A percentile compares a stretch with the other conserved stretches of the same genome.
phyloP scores from a whole-genome alignment of 2,329 filamentous ascomycete genomes.

The Aspergillus ochraceoroseus region DNA sequence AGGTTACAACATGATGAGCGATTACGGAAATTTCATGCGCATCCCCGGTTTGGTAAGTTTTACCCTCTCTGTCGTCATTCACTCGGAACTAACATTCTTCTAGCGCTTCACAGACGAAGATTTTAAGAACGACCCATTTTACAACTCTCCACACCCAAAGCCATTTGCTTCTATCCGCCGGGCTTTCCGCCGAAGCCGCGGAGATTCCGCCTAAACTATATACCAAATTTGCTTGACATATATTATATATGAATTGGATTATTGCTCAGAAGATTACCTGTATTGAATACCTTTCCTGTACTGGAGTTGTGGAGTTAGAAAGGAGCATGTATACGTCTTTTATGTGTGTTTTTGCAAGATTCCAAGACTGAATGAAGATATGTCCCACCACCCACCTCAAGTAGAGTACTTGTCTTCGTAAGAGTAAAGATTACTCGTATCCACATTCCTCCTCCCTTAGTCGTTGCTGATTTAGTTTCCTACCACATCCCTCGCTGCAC shows the following conservation, averaged over 20 bases:
- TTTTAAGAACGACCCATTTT: conserved; percentile 40
- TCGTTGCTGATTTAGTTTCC: too few species aligned
- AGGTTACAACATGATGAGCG: conserved; percentile 80
- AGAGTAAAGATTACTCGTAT: too few species aligned
- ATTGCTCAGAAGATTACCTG: not conserved
- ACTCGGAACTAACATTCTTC: conserved; percentile 12
- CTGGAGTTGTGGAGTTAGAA: conserved; percentile 1
- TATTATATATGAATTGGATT: too few species aligned
- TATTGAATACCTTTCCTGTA: not conserved
- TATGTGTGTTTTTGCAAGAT: too few species aligned
- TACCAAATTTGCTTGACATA: too few species aligned
- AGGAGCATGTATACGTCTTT: not conserved
- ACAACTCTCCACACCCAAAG: conserved; percentile 29
- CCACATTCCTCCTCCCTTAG: too few species aligned
- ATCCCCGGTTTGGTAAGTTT: conserved; percentile 66
- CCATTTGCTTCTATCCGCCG: conserved; percentile 29
- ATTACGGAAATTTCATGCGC: conserved; percentile 62
- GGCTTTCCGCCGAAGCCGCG: conserved; percentile 26
- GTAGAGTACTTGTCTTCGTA: too few species aligned
- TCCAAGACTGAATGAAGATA: too few species aligned
- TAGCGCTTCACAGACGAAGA: conserved; percentile 42
- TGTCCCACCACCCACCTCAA: too few species aligned
- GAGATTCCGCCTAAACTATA: conserved; percentile 14
- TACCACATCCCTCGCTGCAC: too few species aligned
- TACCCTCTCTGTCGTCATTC: not conserved